phyloP scores from a whole-genome alignment of 2,329 filamentous ascomycete species.

The Volutella citrinella region DNA sequence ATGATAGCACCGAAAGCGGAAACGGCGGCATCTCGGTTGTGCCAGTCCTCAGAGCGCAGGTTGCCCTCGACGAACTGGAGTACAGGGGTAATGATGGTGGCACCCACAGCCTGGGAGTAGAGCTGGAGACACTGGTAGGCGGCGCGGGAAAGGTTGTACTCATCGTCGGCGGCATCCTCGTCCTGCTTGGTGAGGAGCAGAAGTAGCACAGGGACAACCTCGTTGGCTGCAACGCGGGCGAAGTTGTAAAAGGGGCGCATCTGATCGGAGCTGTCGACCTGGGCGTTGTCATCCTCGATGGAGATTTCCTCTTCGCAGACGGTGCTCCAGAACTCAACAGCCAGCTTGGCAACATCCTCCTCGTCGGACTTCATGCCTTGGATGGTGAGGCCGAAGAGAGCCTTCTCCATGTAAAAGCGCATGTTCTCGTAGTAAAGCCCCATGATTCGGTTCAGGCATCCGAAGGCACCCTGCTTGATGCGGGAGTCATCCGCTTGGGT shows the following conservation, averaged over 20 bases:
- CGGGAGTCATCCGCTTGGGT: slow-evolving; percentile 88
- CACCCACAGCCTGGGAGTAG: slow-evolving; percentile 87
- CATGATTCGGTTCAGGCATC: slow-evolving; percentile 98
- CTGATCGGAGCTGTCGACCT: slow-evolving; percentile 73
- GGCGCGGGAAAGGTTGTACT: slow-evolving; percentile 94
- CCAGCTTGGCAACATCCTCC: slow-evolving; percentile 96
- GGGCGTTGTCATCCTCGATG: slow-evolving; percentile 92
- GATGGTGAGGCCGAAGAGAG: slow-evolving; percentile 93
- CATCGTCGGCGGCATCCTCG: slow-evolving; percentile 92
- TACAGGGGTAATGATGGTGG: slow-evolving; percentile 80
- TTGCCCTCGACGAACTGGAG: slow-evolving; percentile 89
- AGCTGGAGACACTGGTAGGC: slow-evolving; percentile 96
- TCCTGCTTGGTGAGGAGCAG: slow-evolving; percentile 93
- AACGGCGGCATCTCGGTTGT: slow-evolving; percentile 89
- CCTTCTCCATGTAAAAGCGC: slow-evolving; percentile 99
- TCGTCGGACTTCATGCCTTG: slow-evolving; percentile 98
- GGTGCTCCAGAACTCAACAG: slow-evolving; percentile 99
- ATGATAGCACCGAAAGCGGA: slow-evolving; percentile 98
- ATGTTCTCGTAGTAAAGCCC: slow-evolving; percentile 98
- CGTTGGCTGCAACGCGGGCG: slow-evolving; percentile 83
- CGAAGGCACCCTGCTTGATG: slow-evolving; percentile 94
- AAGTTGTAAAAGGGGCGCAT: slow-evolving; percentile 95
- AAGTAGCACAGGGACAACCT: slow-evolving; percentile 90
- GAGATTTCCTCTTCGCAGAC: slow-evolving; percentile 98
- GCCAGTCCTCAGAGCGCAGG: slow-evolving; percentile 89